Evolutionary conservation across 2,329 filamentous ascomycete species (phyloP), one percentile per base, ranked within the genome.

Genomic region (Paraconiothyrium sp.): DNA sequence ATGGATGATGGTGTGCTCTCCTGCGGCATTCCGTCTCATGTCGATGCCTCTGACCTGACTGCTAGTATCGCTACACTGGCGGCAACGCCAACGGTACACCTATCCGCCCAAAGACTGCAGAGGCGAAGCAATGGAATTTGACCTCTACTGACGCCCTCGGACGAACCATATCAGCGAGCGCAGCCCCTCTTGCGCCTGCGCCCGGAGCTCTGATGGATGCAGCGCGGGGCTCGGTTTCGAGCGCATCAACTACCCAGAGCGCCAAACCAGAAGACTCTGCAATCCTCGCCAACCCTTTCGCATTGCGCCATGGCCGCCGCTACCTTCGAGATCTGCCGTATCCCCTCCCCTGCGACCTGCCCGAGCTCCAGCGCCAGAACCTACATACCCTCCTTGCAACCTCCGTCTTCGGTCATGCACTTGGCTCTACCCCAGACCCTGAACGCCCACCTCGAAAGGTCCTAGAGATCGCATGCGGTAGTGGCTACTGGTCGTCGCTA

Each of bases 401-500:
- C 68, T 89, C 92, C 72, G 86, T 97, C 37, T 93, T 95, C 71
- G 92, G 93, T 48, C 88, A 88, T 11, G 91, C 93, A 0, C 86
- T 95, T 59, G 94, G 91, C 78, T 91, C 90, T 9, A 89, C 90
- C 1, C 83, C 84, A 34, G 85, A 92, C 57, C 81, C 84, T 47
- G 84, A 87, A 65, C 87, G 88, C 50, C 89, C 92, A 22, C 94
- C 94, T 0, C 85, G 85, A 70, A 89, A 89, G 66, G 90, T 98
- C 32, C 84, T 98, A 27, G 94, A 98, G 74, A 80, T 97, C 37
- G 93, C 90, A 34, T 98, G 94, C 77, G 94, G 94, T 20, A 91
- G 91, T 22, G 94, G 89, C 27, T 92, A 96, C 75, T 97, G 94
- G 94, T 94, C 92, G 69, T 90, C 92, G 35, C 89, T 93, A 83